phyloP scores from a whole-genome alignment of 306 rosid species.

The Medicago arabica region DNA sequence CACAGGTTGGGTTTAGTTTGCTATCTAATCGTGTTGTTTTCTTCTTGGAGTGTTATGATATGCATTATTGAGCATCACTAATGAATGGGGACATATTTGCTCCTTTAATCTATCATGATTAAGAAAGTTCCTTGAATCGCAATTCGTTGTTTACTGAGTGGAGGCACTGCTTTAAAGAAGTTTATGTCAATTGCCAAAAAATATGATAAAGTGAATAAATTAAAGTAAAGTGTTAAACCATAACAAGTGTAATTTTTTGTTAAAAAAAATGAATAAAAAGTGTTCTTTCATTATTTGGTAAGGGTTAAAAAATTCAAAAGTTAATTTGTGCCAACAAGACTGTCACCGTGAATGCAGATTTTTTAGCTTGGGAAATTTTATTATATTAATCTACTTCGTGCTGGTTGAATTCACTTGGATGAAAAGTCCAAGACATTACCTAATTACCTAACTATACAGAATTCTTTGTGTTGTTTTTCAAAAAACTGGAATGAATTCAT shows the following conservation, averaged over 20 bases:
- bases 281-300: neutral
- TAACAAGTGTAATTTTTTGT: neutral
- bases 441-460: too few relatives aligned
- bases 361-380: neutral
- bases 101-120: constrained; percentile 40
- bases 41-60: constrained; percentile 34
- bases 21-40: constrained; percentile 15
- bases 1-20: neutral
- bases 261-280: neutral
- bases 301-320: neutral
- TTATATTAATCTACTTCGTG: neutral
- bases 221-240: neutral
- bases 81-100: constrained; percentile 30
- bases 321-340: neutral
- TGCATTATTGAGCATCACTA: constrained; percentile 15
- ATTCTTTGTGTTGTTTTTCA: too few relatives aligned
- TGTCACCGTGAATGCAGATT: neutral
- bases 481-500: neutral
- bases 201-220: constrained; percentile 17
- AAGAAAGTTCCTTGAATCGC: constrained; percentile 36
- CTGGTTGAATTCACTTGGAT: neutral
- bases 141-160: constrained; percentile 37
- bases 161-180: constrained; percentile 13
- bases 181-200: constrained; percentile 5
- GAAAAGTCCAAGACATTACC: neutral